Evolutionary conservation across 441 rosid genomes (phyloP).

Genomic region (Jatropha podagrica): DNA sequence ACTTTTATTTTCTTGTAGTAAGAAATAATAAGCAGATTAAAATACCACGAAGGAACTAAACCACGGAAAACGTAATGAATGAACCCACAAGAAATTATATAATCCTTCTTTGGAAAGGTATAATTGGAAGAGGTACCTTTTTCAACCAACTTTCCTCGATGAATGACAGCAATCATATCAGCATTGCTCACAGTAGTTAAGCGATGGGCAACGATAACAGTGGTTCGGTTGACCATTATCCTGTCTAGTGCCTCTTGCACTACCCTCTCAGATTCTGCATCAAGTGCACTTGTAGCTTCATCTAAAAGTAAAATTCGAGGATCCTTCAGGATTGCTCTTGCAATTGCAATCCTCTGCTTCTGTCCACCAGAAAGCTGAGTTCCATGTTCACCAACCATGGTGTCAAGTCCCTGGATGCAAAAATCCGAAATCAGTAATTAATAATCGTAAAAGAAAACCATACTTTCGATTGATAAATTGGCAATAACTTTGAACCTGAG

Average conservation of each 20-base stretch:
- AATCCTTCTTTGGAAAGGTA: too few relatives aligned
- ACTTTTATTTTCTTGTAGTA: too few relatives aligned
- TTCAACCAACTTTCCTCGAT: constrained; percentile 59
- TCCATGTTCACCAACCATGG: constrained; percentile 81
- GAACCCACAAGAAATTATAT: too few relatives aligned
- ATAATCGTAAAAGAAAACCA: not conserved
- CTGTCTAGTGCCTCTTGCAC: constrained; percentile 72
- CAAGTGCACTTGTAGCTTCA: constrained; percentile 76
- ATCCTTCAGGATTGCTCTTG: constrained; percentile 67
- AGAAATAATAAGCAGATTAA: too few relatives aligned
- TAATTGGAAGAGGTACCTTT: constrained; percentile 39
- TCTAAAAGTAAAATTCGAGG: constrained; percentile 64
- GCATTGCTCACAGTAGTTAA: constrained; percentile 59
- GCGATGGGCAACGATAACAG: constrained; percentile 69
- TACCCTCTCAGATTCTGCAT: constrained; percentile 62
- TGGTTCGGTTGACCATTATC: constrained; percentile 64
- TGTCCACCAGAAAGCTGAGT: constrained; percentile 72
- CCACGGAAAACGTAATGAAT: too few relatives aligned
- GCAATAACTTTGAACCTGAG: constrained; percentile 46
- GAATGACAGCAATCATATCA: constrained; percentile 58
- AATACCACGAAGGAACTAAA: too few relatives aligned
- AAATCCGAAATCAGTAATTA: not conserved
- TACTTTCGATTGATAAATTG: not conserved
- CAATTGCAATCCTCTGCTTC: constrained; percentile 72
- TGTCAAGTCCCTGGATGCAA: constrained; percentile 51